Conservation (phyloP, 805 yeast genomes). For the Wickerhamomyces ciferrii region DNA sequence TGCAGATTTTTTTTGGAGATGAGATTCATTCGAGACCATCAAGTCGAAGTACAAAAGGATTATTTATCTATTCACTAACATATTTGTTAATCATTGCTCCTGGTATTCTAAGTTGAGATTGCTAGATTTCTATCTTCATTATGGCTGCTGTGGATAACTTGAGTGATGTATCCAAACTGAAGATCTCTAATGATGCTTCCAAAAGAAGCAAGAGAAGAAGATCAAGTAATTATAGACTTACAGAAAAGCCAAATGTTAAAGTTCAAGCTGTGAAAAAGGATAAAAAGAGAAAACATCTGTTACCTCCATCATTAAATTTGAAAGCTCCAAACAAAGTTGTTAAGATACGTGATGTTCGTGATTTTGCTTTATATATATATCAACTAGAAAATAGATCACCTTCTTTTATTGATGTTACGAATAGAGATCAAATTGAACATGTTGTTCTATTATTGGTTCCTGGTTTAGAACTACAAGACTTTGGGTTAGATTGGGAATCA, state of each 20-base stretch:
- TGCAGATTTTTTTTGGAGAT: no score
- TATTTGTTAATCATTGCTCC: no score
- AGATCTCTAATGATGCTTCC: not conserved
- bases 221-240: conserved; percentile 18
- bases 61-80: no score
- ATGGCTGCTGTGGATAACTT: not conserved
- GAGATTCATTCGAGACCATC: no score
- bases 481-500: conserved; percentile 27
- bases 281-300: conserved; percentile 26
- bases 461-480: conserved; percentile 49
- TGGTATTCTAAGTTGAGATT: no score
- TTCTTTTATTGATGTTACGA: conserved; percentile 42
- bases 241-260: conserved; percentile 4
- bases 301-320: conserved; percentile 28
- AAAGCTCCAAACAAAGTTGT: conserved; percentile 18
- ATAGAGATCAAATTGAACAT: conserved; percentile 42
- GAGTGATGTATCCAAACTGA: not conserved
- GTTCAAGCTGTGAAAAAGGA: conserved; percentile 9
- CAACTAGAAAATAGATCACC: conserved; percentile 27
- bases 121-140: no score
- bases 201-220: conserved; percentile 17
- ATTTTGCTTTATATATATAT: conserved; percentile 27
- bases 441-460: conserved; percentile 59
- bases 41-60: no score
- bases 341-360: conserved; percentile 15